phyloP scores from a whole-genome alignment of 108 stramenopile species.

The Fragilariopsis cylindrus region DNA sequence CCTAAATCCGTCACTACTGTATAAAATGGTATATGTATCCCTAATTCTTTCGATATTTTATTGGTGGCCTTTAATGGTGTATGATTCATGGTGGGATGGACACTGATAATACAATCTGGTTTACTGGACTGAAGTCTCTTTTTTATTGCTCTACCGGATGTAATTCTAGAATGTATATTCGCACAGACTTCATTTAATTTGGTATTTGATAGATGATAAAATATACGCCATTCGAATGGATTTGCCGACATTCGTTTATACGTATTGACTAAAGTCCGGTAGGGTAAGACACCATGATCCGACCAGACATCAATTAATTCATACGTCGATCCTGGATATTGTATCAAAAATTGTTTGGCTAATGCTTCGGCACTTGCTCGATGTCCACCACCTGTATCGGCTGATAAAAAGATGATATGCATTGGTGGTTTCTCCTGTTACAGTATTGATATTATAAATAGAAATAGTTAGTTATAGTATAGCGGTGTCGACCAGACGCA shows the following conservation, averaged over 20 bases:
- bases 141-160: constrained; percentile 60
- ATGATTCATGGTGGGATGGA: constrained; percentile 95
- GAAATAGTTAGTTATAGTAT: too few relatives aligned
- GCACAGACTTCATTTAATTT: constrained; percentile 46
- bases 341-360: constrained; percentile 82
- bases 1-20: constrained; percentile 97
- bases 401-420: constrained; percentile 89
- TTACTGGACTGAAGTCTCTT: constrained; percentile 54
- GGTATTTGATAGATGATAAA: constrained; percentile 83
- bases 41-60: constrained; percentile 55
- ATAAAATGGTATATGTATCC: constrained; percentile 83
- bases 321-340: constrained; percentile 87
- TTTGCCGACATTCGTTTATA: constrained; percentile 87
- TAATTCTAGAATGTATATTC: constrained; percentile 57
- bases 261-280: constrained; percentile 48
- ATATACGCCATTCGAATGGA: constrained; percentile 83
- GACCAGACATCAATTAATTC: constrained; percentile 87
- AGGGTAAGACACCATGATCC: constrained; percentile 58
- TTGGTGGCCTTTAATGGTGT: constrained; percentile 63
- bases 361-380: constrained; percentile 93
- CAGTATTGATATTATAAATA: too few relatives aligned
- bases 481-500: too few relatives aligned
- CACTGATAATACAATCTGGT: constrained; percentile 90
- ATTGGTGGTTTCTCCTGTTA: constrained; percentile 41
- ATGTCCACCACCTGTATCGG: constrained; percentile 99